Evolutionary conservation across 73 alveolate species (phyloP).

Genomic region (Paramecium biaurelia): DNA sequence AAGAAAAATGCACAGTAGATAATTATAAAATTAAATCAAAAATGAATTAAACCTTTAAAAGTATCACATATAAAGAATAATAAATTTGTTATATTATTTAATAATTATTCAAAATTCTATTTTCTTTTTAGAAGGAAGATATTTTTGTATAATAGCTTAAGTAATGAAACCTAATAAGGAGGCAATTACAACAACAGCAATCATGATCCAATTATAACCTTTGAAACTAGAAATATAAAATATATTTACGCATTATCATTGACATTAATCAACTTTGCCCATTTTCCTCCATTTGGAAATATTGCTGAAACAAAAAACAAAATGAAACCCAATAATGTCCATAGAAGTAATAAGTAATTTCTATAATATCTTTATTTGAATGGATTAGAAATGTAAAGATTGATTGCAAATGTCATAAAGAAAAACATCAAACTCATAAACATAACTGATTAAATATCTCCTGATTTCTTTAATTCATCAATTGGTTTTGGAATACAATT

Average conservation of each 20-base stretch:
- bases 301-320: not conserved
- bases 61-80: no score
- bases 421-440: not conserved
- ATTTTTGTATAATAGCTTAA: not conserved
- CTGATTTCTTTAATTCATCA: not conserved
- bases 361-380: not conserved
- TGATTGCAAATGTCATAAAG: conserved; percentile 45
- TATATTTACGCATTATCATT: not conserved
- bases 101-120: not conserved
- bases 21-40: no score
- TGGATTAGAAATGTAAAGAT: not conserved
- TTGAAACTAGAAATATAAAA: not conserved
- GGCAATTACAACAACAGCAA: not conserved
- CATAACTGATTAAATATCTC: conserved; percentile 7
- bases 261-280: not conserved
- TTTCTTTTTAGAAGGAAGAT: conserved; percentile 12
- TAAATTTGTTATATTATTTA: not conserved
- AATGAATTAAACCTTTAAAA: no score
- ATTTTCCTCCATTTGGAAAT: not conserved
- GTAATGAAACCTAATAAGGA: not conserved
- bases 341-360: not conserved
- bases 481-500: conserved; percentile 15
- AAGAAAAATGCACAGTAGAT: not conserved
- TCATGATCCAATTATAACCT: conserved; percentile 35
- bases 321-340: not conserved